Percentiles rank a stretch among this genome's conserved stretches.
These are phyloP conservation scores for Juglanconis sp. DNA, from an alignment of 2,329 filamentous ascomycete genomes.

Conservation along the genomic window DNA sequence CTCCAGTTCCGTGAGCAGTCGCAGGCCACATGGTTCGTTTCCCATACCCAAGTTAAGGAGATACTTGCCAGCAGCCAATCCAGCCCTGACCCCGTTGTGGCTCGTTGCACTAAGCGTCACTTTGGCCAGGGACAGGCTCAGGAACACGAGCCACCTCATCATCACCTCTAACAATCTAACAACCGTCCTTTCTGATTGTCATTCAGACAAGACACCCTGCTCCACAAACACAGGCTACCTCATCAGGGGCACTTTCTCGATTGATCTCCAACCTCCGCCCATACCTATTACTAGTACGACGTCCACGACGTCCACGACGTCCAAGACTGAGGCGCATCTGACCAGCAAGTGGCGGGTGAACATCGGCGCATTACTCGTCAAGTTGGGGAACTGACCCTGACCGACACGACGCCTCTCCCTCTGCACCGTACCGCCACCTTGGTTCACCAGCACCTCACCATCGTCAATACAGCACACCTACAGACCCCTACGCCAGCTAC, in stretches of 20 bases:
- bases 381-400: constrained; percentile 2
- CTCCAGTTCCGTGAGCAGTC: too few species aligned
- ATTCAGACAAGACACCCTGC: constrained; percentile 1
- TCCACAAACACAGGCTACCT: constrained; percentile 1
- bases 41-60: too few species aligned
- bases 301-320: neutral
- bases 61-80: neutral
- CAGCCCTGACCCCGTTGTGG: constrained; percentile 6
- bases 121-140: neutral
- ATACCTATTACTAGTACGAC: too few species aligned
- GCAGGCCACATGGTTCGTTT: too few species aligned
- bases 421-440: neutral
- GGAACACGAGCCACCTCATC: constrained; percentile 13
- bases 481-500: constrained; percentile 16
- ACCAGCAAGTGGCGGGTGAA: neutral
- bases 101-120: constrained; percentile 5
- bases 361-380: constrained; percentile 2
- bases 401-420: neutral
- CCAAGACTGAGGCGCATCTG: neutral
- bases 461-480: neutral
- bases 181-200: neutral
- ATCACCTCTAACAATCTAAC: constrained; percentile 11
- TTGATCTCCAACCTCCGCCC: too few species aligned
- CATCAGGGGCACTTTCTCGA: neutral
- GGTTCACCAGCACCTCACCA: constrained; percentile 10